Base-by-base conservation (phyloP, 331 rosid species). In the Stylosanthes scabra region DNA sequence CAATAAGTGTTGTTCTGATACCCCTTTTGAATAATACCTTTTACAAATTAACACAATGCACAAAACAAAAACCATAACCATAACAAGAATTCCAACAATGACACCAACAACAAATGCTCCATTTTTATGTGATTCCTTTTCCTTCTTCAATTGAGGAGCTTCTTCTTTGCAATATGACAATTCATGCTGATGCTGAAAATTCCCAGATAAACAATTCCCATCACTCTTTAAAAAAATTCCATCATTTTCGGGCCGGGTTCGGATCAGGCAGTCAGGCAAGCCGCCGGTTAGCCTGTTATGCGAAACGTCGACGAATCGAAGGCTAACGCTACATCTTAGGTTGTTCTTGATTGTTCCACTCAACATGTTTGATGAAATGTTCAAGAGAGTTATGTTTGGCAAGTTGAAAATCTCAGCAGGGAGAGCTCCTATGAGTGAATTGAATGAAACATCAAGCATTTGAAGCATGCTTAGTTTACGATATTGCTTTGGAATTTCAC, bases 401-500 rank as follows among this genome's bases (percentile, higher is more conserved):
- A 92, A 80, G 74, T 92, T 86, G 78, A 95, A 88, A 55, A 95
- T 52, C 66, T 74, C 84, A 57, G 83, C 56, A 62, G 85, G 91
- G 47, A 87, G 81, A 16, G 13, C 61, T 63, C 99, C 99, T 68
- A 74, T 71, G 65, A 95, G 88, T 16, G 74, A n/a, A 81, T 92
- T 95, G 86, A 80, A 87, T 37, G 99, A 95, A 81, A 92, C n/a
- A 80, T 95, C 97, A 83, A 95, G 83, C 76, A 71, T 78, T 66
- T 87, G 91, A 78, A 91, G 93, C 39, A 25, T 69, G 39, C 63
- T 83, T 62, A 94, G 63, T 54, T 79, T 69, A 51, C 86, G 83
- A 83, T 88, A 94, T 11, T 79, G 79, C 81, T 75, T 66, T 2
- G 99, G 99, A 84, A 94, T 91, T 77, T 83, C 82, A 13, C 97